Evolutionary conservation across 305 asterid genomes (phyloP), one percentile per base, ranked within the genome.

Genomic region (Vinca major): DNA sequence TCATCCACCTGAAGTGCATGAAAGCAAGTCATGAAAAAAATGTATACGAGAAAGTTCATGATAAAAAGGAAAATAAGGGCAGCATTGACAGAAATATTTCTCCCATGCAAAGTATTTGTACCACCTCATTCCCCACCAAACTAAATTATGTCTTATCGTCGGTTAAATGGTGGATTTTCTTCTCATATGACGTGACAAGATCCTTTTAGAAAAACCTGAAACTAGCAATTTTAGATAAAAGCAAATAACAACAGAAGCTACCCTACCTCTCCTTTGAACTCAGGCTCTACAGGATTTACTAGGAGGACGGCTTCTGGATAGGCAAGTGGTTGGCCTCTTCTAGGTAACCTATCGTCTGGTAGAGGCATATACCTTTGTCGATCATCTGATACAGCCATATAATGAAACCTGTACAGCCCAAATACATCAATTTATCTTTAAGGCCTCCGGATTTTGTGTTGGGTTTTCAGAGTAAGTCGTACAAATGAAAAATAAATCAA

Each of bases 251-350:
- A 47, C 48, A 33, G 73, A 43, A 51, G 79, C 65, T 36, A 91
- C 99, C 85, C 65, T 36, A 91, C 99, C 85, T 93, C 97, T 85
- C 96, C 99, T 83, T 66, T 85, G 67, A 93, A 78, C 75, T 77
- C 84, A 14, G 95, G 93, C 73, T 90, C 90, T 12, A 93, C 84
- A 1, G 99, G 99, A 73, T 93, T 89, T 63, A 78, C 86, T 12
- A 93, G 95, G 48, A 85, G 88, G 75, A 93, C 97, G 0, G 97
- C 99, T 82, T 93, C 97, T 19, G 88, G 88, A 62, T 81, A 93
- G 54, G 90, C 91, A 45, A 93, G 96, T 66, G 88, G 73, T 63
- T 91, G 96, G 77, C 91, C 83, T 82, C 99, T 83, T 78, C 86
- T 86, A n/a, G 91, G 82, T 69, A 88, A 65, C 36, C 99, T 86